Evolutionary conservation across 2,329 filamentous ascomycete genomes (phyloP), one percentile per base, ranked within the genome.

Genomic region (Phaeophleospora eucalypticola): DNA sequence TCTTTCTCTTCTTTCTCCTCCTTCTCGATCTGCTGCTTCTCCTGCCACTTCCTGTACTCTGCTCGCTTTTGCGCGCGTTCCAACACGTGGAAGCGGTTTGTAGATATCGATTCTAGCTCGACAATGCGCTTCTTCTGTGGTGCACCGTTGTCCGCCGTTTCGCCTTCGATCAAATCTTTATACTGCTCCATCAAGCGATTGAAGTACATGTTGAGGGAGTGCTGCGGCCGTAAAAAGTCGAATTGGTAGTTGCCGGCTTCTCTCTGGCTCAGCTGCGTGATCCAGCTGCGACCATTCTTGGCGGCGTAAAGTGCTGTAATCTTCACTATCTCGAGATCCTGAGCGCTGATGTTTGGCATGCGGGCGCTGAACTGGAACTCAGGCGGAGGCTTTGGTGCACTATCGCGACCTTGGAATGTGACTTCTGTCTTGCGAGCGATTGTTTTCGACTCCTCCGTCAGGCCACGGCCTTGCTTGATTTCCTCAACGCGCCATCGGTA

Each of bases 191-290:
- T 83, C 49, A 95, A 78, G 54, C 90, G 82, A 58, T 89, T 87
- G 69, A 96, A 97, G 73, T 93, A 97, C 66, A 91, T 90, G 73
- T 97, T 89, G 53, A 96, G 84, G 62, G 88, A 95, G 73, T 98
- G 93, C 62, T 95, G 94, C 14, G 90, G 89, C 44, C 91, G 84
- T 43, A 98, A 76, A 64, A 98, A 98, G 69, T 96, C 89, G 67
- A 97, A 98, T 66, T 98, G 91, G 57, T 84, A 89, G 68, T 96
- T 97, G 62, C 86, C 81, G 15, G 86, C 80, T 72, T 98, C 91
- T 56, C 88, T 82, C 70, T 95, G 91, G 18, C 87, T 88, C 53
- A 98, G 74, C 45, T 85, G 81, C 17, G 89, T 96, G 80, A 95
- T 88, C 71, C 93, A 98, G 51, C 86, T 83, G 51, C 90, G 84